Conservation (phyloP, 345 rosid species). For the Eucalyptus curtisii region DNA sequence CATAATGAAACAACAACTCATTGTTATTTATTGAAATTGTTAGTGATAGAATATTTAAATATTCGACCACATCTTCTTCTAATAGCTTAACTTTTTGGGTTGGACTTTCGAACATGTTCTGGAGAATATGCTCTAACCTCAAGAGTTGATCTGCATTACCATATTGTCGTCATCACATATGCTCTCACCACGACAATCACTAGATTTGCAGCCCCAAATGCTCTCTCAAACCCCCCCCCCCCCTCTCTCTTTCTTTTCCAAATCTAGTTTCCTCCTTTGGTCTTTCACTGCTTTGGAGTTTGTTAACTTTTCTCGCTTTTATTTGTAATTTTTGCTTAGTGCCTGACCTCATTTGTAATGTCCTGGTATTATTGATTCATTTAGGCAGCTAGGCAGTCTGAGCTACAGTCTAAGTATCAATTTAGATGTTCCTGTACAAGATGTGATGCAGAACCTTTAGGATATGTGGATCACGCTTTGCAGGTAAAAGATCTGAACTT, state of each 20-base stretch:
- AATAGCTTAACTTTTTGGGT: neutral
- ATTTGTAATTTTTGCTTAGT: neutral
- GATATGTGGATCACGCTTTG: conserved; percentile 48
- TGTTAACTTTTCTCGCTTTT: neutral
- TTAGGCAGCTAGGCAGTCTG: conserved; percentile 54
- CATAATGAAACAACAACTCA: neutral
- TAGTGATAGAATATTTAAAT: neutral
- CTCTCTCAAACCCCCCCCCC: fast-evolving
- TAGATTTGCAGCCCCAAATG: neutral
- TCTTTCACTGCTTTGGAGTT: neutral
- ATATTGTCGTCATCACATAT: neutral
- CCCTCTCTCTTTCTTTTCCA: neutral
- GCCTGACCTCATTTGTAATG: neutral
- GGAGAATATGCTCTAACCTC: neutral
- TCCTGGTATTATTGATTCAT: neutral
- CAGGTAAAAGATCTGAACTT: conserved; percentile 24
- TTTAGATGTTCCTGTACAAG: conserved; percentile 59
- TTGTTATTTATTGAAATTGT: neutral
- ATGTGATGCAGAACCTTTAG: conserved; percentile 34
- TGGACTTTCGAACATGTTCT: neutral
- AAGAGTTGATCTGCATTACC: neutral
- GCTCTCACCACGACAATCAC: neutral
- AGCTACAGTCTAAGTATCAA: conserved; percentile 55
- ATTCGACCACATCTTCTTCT: neutral
- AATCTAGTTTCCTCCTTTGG: neutral